A percentile compares a stretch with the other conserved stretches of the same genome.
phyloP scores from a whole-genome alignment of 352 stramenopile genomes.

The Blastocystis sp. region DNA sequence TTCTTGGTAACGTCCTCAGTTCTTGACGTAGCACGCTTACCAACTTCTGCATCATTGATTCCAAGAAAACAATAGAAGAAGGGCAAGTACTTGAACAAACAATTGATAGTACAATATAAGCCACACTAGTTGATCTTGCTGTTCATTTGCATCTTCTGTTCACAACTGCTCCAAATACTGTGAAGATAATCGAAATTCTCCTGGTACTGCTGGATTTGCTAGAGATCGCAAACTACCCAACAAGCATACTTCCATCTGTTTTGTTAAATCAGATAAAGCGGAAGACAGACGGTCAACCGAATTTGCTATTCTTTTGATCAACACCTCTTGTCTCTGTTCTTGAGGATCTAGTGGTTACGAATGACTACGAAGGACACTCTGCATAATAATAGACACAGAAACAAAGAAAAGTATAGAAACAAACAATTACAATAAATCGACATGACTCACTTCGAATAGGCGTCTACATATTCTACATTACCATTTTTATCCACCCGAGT shows the following conservation, averaged over 20 bases:
- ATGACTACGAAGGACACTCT: not conserved
- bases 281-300: conserved; percentile 17
- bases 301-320: conserved; percentile 41
- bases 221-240: not conserved
- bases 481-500: conserved; percentile 81
- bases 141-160: not conserved
- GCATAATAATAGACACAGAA: conserved; percentile 1
- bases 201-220: not conserved
- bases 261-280: not conserved
- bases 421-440: not conserved
- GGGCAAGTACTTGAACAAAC: not conserved
- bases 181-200: conserved; percentile 26
- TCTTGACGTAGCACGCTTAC: not conserved
- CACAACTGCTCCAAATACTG: conserved; percentile 31
- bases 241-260: conserved; percentile 15
- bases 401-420: not conserved
- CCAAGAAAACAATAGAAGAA: not conserved
- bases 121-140: not conserved
- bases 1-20: not conserved
- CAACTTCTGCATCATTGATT: not conserved
- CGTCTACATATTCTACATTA: conserved; percentile 76
- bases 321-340: conserved; percentile 37
- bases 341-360: not conserved
- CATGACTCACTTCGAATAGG: conserved; percentile 68
- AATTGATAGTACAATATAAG: not conserved